phyloP scores from a whole-genome alignment of 2,329 filamentous ascomycete genomes.

The Bisporella sp. region DNA sequence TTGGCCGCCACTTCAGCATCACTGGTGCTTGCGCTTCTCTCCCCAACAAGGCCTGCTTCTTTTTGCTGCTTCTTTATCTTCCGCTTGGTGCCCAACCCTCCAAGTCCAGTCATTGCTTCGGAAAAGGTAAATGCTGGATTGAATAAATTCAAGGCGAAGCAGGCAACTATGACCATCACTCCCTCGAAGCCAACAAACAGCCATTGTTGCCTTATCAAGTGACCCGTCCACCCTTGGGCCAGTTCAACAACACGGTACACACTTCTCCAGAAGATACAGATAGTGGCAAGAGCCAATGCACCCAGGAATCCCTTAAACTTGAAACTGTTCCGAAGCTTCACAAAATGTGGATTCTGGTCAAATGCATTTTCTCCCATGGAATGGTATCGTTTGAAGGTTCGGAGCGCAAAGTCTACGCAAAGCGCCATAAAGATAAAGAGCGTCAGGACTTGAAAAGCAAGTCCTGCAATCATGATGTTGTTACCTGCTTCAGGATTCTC shows the following conservation, averaged over 20 bases:
- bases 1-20: conserved; percentile 4
- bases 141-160: conserved; percentile 24
- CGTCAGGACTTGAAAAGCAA: conserved; percentile 53
- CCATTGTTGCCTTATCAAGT: conserved; percentile 15
- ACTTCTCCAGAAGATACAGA: conserved; percentile 48
- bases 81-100: conserved; percentile 8
- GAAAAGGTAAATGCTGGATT: conserved; percentile 29
- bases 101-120: conserved; percentile 8
- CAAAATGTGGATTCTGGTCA: conserved; percentile 14
- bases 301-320: conserved; percentile 19
- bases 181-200: conserved; percentile 26
- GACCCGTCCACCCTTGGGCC: conserved; percentile 35
- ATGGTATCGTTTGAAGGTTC: conserved; percentile 24
- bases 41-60: neutral
- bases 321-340: conserved; percentile 6
- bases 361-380: conserved; percentile 23
- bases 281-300: conserved; percentile 39
- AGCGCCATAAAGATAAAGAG: conserved; percentile 45
- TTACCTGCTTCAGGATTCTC: conserved; percentile 37
- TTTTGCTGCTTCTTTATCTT: conserved; percentile 6
- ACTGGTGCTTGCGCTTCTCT: conserved; percentile 1
- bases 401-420: conserved; percentile 18
- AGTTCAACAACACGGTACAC: conserved; percentile 53
- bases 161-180: conserved; percentile 20
- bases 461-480: conserved; percentile 59